Conservation (phyloP, 129 eudicot genomes). For the Erigeron canadensis region DNA sequence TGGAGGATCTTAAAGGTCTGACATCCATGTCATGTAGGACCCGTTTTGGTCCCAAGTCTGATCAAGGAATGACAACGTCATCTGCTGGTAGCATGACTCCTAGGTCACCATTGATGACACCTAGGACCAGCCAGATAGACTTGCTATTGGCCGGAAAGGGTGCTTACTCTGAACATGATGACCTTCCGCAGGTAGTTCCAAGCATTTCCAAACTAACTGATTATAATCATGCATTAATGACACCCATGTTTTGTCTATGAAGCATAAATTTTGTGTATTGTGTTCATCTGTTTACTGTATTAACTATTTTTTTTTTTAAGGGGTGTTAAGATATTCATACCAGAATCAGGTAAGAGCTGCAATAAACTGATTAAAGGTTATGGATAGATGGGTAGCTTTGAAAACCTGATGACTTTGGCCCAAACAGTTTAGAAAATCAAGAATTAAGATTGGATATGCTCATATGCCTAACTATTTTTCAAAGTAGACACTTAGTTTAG, state of each 20-base stretch:
- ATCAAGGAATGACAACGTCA: slow-evolving; percentile 94
- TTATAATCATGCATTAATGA: slow-evolving; percentile 1
- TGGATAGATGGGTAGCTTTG: background rate
- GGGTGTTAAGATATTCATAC: slow-evolving; percentile 4
- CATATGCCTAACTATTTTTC: background rate
- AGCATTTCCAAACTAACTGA: background rate
- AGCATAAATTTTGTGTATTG: background rate
- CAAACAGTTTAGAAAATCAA: background rate
- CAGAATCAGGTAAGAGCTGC: slow-evolving; percentile 3
- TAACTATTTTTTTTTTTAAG: background rate
- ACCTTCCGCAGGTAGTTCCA: slow-evolving; percentile 75
- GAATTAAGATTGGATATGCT: background rate
- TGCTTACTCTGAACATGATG: slow-evolving; percentile 83
- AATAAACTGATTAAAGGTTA: background rate
- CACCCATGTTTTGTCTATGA: background rate
- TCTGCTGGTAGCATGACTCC: slow-evolving; percentile 99
- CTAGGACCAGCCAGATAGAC: slow-evolving; percentile 69
- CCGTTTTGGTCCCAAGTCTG: slow-evolving; percentile 94
- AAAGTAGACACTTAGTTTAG: background rate
- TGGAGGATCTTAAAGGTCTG: slow-evolving; percentile 79
- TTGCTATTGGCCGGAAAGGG: slow-evolving; percentile 77
- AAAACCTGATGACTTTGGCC: background rate
- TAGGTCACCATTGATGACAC: slow-evolving; percentile 84
- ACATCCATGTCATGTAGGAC: slow-evolving; percentile 92
- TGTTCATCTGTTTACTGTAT: slow-evolving; percentile 8